Evolutionary conservation across 495 filamentous ascomycete genomes (phyloP), one percentile per base, ranked within the genome.

Genomic region (Viridothelium virens): DNA sequence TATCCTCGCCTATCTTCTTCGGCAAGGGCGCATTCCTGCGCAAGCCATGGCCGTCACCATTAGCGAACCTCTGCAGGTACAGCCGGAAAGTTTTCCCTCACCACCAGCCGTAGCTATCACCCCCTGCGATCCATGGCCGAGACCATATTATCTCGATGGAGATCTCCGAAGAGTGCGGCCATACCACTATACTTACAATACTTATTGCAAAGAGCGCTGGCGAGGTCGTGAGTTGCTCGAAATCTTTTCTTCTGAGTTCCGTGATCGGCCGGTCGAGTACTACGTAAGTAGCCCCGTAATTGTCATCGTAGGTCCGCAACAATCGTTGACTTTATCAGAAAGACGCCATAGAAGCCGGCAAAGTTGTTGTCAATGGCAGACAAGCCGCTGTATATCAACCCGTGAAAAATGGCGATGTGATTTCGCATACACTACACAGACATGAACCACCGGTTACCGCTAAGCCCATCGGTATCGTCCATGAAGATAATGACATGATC

Each of bases 141-240:
- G 82, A 68, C 85, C 83, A 10, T 96, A 96, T 74, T 89, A 86
- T 69, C 76, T 96, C 64, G 89, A 94, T 63, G 85, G 87, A 70
- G 90, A 89, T 10, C 76, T 96, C 47, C 86, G 92, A 44, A 85
- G 90, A 39, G 65, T 66, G 31, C 44, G 81, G n/a, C 93, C 92
- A 4, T 97, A 97, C 72, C 83, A 94, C 73, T 97, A 84, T 73
- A 96, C 94, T 2, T 97, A 96, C 77, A 96, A 96, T 71, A 96
- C 92, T 2, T 91, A 85, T 75, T 92, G 88, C 78, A 97, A 96
- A 73, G 84, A 94, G 78, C 83, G 91, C 75, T 96, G 91, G 92
- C 83, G 91, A 64, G 90, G 86, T 64, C 80, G 88, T 37, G 77
- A 81, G 50, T 73, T 96, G 36, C 78, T 95, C 61, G 90, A 96